These are phyloP conservation scores for Zymoseptoria crescenta DNA, from an alignment of 2,329 filamentous ascomycete species.

Conservation along the genomic window DNA sequence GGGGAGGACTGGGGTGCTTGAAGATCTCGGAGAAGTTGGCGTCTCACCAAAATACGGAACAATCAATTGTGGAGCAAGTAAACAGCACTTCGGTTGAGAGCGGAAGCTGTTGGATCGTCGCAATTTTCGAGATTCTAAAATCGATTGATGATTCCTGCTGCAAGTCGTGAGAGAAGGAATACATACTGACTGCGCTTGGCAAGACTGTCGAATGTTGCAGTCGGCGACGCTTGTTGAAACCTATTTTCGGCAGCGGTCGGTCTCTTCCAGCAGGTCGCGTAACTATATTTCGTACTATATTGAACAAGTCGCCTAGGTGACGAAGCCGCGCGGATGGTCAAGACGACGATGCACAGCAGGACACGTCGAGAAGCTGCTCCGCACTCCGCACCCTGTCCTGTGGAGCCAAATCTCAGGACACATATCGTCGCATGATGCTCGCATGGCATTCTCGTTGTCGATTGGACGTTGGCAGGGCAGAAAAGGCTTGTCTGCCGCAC, in stretches of 20 bases:
- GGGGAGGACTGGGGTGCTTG: neutral
- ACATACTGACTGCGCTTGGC: neutral
- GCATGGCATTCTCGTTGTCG: neutral
- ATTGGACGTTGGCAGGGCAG: neutral
- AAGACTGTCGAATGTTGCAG: neutral
- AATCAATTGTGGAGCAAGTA: neutral
- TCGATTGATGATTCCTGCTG: neutral
- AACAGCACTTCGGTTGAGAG: neutral
- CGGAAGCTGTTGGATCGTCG: neutral
- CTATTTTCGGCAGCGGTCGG: neutral
- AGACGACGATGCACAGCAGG: neutral
- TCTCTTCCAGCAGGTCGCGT: neutral
- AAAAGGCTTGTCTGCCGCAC: neutral
- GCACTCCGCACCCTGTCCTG: neutral
- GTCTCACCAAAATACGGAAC: neutral
- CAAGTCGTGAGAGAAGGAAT: neutral
- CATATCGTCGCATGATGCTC: neutral
- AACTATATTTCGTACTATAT: neutral
- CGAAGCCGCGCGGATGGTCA: neutral
- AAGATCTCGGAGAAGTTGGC: neutral
- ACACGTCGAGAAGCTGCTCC: neutral
- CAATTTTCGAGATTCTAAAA: neutral
- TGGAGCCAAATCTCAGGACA: neutral
- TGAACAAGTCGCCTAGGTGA: neutral
- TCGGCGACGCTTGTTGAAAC: neutral